Conservation (phyloP, 2,329 filamentous ascomycete species). For the Aspergillus fischeri region DNA sequence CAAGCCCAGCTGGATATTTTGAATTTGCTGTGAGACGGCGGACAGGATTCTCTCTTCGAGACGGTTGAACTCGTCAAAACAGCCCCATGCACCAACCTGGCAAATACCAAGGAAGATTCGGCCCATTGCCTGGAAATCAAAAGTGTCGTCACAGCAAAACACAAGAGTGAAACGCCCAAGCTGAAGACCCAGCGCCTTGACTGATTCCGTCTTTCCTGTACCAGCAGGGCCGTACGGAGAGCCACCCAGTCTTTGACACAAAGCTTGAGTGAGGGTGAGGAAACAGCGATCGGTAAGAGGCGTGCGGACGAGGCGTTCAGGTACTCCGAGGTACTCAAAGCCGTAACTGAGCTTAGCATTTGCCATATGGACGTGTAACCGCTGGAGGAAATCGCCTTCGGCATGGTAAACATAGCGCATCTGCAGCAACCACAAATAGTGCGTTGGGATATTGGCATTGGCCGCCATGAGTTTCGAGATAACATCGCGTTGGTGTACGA, state of each 20-base stretch:
- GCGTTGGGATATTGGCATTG: slow-evolving; percentile 68
- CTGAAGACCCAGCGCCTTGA: slow-evolving; percentile 95
- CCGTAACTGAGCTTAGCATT: slow-evolving; percentile 94
- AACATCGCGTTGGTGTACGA: slow-evolving; percentile 92
- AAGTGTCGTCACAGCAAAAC: slow-evolving; percentile 99
- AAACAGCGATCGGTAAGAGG: slow-evolving; percentile 98
- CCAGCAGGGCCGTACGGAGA: slow-evolving; percentile 96
- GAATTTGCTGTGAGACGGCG: slow-evolving; percentile 96
- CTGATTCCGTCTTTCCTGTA: slow-evolving; percentile 98
- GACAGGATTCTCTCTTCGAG: slow-evolving; percentile 96
- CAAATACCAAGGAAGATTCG: slow-evolving; percentile 99
- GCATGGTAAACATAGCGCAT: slow-evolving; percentile 93
- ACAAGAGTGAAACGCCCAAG: slow-evolving; percentile 96
- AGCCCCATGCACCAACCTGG: slow-evolving; percentile 98
- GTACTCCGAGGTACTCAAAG: slow-evolving; percentile 95
- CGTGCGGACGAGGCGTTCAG: slow-evolving; percentile 91
- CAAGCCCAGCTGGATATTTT: slow-evolving; percentile 96
- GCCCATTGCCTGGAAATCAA: slow-evolving; percentile 99
- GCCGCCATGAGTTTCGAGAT: slow-evolving; percentile 79
- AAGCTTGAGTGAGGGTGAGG: slow-evolving; percentile 90
- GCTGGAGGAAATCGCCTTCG: slow-evolving; percentile 75
- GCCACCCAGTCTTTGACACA: slow-evolving; percentile 91
- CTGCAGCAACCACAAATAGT: slow-evolving; percentile 90
- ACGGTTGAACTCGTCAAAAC: slow-evolving; percentile 99
- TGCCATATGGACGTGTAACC: slow-evolving; percentile 90